phyloP scores from a whole-genome alignment of 2,329 filamentous ascomycete species.

The Apiospora pterosperma region DNA sequence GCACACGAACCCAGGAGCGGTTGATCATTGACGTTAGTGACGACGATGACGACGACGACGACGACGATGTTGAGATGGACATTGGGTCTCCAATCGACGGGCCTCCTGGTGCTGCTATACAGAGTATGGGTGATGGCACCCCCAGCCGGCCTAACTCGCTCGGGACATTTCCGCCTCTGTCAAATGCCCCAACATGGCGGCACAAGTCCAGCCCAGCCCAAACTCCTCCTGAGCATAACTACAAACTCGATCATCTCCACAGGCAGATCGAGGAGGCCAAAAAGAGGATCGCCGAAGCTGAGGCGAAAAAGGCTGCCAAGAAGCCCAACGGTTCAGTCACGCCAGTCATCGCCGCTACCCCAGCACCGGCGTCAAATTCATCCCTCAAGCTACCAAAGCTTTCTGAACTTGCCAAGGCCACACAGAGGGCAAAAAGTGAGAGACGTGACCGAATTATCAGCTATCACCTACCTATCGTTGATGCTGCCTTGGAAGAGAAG shows the following conservation, averaged over 20 bases:
- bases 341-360: constrained; percentile 20
- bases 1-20: constrained; percentile 47
- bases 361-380: constrained; percentile 11
- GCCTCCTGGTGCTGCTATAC: constrained; percentile 24
- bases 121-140: constrained; percentile 26
- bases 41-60: constrained; percentile 74
- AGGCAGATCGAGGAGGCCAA: constrained; percentile 60
- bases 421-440: constrained; percentile 10
- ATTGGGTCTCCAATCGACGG: constrained; percentile 52
- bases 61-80: constrained; percentile 65
- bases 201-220: constrained; percentile 36
- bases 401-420: constrained; percentile 9
- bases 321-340: constrained; percentile 14
- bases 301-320: constrained; percentile 44
- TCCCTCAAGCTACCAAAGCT: constrained; percentile 11
- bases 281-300: constrained; percentile 54
- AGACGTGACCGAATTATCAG: constrained; percentile 34
- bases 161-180: constrained; percentile 42
- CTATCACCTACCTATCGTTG: constrained; percentile 34
- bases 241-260: constrained; percentile 24
- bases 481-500: constrained; percentile 39
- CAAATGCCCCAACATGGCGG: constrained; percentile 33
- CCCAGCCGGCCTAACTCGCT: constrained; percentile 35
- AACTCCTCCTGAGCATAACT: constrained; percentile 29
- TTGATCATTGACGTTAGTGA: constrained; percentile 87